A percentile compares a stretch with the other conserved stretches of the same genome.
These are phyloP conservation scores for Fimicolochytrium jonesii DNA, from an alignment of 192 early-diverging fungal genomes.

Conservation along the genomic window DNA sequence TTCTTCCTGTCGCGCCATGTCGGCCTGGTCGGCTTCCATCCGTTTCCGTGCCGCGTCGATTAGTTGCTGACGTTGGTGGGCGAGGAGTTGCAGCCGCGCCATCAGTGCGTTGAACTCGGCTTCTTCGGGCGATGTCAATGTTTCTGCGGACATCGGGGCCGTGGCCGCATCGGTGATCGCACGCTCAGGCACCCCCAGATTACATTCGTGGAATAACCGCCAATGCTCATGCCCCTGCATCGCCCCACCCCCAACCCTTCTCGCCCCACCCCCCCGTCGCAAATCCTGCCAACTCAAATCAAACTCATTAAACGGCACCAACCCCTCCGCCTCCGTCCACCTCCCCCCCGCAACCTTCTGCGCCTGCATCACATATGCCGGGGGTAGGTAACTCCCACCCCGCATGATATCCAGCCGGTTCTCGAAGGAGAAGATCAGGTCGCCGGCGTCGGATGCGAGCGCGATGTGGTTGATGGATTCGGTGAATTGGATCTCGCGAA, in stretches of 20 bases:
- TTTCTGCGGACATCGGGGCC: too few species aligned
- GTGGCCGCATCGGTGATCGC: not conserved
- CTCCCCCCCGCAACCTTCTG: too few species aligned
- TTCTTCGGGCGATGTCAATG: too few species aligned
- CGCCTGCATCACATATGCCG: slow-evolving; percentile 22
- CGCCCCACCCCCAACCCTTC: too few species aligned
- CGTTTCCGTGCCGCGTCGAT: slow-evolving; percentile 1
- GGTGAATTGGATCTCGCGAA: slow-evolving; percentile 48
- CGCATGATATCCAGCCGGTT: slow-evolving; percentile 42
- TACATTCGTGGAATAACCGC: slow-evolving; percentile 21
- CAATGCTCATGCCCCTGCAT: slow-evolving; percentile 5
- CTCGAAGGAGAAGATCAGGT: slow-evolving; percentile 41
- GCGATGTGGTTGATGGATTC: slow-evolving; percentile 36
- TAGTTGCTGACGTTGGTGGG: slow-evolving; percentile 2
- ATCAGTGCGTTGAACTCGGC: slow-evolving; percentile 3
- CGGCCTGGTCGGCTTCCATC: slow-evolving; percentile 18
- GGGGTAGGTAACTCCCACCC: too few species aligned
- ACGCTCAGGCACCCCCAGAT: slow-evolving; percentile 11
- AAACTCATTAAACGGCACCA: slow-evolving; percentile 48
- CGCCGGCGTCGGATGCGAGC: slow-evolving; percentile 30
- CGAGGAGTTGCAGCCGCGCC: not conserved
- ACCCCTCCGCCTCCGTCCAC: slow-evolving; percentile 29
- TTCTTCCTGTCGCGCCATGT: slow-evolving; percentile 20
- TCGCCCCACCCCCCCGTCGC: too few species aligned
- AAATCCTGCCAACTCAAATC: too few species aligned